A percentile compares a stretch with the other conserved stretches of the same genome.
phyloP scores from a whole-genome alignment of 2,329 filamentous ascomycete species.

The Ambrosiella cleistominuta region DNA sequence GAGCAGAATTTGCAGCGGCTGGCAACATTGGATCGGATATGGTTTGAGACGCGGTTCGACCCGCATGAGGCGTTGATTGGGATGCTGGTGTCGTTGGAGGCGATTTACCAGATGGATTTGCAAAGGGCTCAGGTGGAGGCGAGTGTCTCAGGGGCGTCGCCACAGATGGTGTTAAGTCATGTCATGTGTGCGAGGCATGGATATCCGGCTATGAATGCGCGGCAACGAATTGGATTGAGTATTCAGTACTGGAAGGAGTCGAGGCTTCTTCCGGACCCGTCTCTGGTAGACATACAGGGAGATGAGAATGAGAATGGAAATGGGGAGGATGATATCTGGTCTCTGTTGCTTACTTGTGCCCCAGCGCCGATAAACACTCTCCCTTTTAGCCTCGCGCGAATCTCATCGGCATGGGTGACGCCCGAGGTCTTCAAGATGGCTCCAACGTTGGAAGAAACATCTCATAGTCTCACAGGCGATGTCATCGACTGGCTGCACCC shows the following conservation, averaged over 20 bases:
- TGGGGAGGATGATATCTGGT: constrained; percentile 37
- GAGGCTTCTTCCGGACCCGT: constrained; percentile 24
- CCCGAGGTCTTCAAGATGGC: constrained; percentile 43
- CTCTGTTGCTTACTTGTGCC: constrained; percentile 49
- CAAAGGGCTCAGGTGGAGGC: constrained; percentile 27
- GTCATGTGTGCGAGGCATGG: constrained; percentile 56
- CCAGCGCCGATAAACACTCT: constrained; percentile 31
- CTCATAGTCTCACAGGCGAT: constrained; percentile 20
- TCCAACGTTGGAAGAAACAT: constrained; percentile 24
- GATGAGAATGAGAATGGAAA: background rate
- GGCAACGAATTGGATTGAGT: constrained; percentile 48
- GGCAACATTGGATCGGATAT: constrained; percentile 53
- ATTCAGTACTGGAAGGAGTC: constrained; percentile 63
- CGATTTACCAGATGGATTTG: constrained; percentile 54
- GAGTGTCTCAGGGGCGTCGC: constrained; percentile 18
- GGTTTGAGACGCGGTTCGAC: constrained; percentile 48
- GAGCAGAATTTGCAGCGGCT: constrained; percentile 53
- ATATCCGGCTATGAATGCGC: constrained; percentile 51
- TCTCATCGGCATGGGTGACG: constrained; percentile 60
- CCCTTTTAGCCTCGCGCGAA: constrained; percentile 24
- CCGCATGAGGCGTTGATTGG: constrained; percentile 63
- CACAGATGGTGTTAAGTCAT: constrained; percentile 30
- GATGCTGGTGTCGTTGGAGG: constrained; percentile 51
- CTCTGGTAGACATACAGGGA: too few relatives aligned
- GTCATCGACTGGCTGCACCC: constrained; percentile 59